Evolutionary conservation across 192 early-diverging fungal genomes (phyloP).

Genomic region (Chytriomyces sp.): DNA sequence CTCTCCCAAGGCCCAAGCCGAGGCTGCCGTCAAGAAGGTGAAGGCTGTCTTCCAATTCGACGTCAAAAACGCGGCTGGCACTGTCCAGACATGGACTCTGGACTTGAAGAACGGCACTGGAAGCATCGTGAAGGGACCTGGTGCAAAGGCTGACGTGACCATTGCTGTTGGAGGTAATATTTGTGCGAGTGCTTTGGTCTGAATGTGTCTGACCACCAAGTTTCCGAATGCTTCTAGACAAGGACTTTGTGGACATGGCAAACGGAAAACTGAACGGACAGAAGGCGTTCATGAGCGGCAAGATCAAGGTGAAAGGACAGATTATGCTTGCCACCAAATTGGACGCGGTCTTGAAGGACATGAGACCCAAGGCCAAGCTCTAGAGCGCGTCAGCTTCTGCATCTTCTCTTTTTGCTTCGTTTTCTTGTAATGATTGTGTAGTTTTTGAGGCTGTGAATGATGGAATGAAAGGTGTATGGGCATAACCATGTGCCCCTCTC

Average conservation of each 20-base stretch:
- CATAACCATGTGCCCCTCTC: no score
- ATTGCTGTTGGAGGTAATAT: slow-evolving; percentile 57
- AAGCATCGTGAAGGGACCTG: slow-evolving; percentile 61
- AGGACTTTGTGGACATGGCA: slow-evolving; percentile 81
- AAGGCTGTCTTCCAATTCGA: slow-evolving; percentile 91
- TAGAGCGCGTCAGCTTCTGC: slow-evolving; percentile 12
- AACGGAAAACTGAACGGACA: slow-evolving; percentile 88
- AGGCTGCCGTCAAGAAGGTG: slow-evolving; percentile 71
- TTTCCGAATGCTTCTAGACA: slow-evolving; percentile 52
- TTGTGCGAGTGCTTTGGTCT: neutral
- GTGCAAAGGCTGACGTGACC: slow-evolving; percentile 71
- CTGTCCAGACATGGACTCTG: slow-evolving; percentile 79
- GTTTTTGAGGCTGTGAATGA: no score
- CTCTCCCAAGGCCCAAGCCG: slow-evolving; percentile 64
- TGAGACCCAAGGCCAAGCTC: slow-evolving; percentile 52
- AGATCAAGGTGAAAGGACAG: slow-evolving; percentile 77
- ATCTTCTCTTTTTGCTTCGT: no score
- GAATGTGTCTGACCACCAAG: neutral
- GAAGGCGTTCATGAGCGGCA: slow-evolving; percentile 90
- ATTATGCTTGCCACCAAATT: slow-evolving; percentile 60
- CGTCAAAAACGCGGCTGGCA: slow-evolving; percentile 72
- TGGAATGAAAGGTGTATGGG: no score
- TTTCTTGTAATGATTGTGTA: no score
- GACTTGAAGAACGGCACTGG: slow-evolving; percentile 83
- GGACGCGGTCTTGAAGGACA: slow-evolving; percentile 52